phyloP scores from a whole-genome alignment of 2,329 filamentous ascomycete species.

The Emydomyces testavorans region DNA sequence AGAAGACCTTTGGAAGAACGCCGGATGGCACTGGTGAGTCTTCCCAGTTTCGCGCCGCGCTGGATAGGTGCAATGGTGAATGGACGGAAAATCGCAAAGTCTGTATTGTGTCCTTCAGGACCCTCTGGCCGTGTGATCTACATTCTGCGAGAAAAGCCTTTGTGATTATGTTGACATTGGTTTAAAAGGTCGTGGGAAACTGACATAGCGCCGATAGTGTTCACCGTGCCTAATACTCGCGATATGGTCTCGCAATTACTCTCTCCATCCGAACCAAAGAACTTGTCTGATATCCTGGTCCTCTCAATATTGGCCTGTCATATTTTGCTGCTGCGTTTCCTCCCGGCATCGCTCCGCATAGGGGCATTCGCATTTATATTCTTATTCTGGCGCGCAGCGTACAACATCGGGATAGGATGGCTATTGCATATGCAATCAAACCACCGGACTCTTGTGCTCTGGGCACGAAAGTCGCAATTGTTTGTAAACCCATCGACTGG shows the following conservation, averaged over 20 bases:
- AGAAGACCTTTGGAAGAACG: constrained; percentile 81
- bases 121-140: background rate
- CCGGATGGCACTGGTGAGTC: constrained; percentile 77
- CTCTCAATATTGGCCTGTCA: constrained; percentile 65
- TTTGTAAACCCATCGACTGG: constrained; percentile 76
- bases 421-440: constrained; percentile 83
- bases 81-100: background rate
- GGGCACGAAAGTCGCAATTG: constrained; percentile 74
- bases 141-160: background rate
- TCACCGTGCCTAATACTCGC: constrained; percentile 88
- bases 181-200: too few species aligned
- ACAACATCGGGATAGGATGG: constrained; percentile 89
- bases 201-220: constrained; percentile 50
- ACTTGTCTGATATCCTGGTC: constrained; percentile 72
- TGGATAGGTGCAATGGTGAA: background rate
- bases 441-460: constrained; percentile 70
- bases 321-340: constrained; percentile 58
- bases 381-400: constrained; percentile 80
- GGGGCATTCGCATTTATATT: constrained; percentile 74
- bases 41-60: background rate
- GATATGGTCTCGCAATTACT: constrained; percentile 98
- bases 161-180: too few species aligned
- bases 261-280: constrained; percentile 90
- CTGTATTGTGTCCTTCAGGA: background rate
- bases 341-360: constrained; percentile 58